A percentile compares a stretch with the other conserved stretches of the same genome.
These are phyloP conservation scores for Naganishia randhawae DNA, from an alignment of 768 basidiomycete species.

Conservation along the genomic window DNA sequence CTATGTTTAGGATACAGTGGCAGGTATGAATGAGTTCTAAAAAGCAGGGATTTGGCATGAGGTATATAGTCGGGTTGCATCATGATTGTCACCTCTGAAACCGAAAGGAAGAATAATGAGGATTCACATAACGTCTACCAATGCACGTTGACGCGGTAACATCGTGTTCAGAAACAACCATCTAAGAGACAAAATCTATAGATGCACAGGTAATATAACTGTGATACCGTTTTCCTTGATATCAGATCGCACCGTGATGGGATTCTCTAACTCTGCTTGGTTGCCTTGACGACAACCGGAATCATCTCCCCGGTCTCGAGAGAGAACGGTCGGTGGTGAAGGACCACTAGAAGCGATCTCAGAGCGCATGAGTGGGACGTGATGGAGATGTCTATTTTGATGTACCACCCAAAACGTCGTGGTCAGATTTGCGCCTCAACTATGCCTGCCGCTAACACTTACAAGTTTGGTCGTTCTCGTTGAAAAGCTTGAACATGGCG, in stretches of 20 bases:
- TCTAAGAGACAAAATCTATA: background rate
- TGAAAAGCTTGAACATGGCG: constrained; percentile 43
- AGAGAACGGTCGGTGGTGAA: constrained; percentile 43
- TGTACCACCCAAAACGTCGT: background rate
- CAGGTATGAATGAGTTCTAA: background rate
- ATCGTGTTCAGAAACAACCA: background rate
- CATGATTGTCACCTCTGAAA: too few relatives aligned
- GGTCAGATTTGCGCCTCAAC: background rate
- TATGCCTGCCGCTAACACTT: constrained; percentile 3
- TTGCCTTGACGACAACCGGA: constrained; percentile 47
- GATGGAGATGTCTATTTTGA: constrained; percentile 41
- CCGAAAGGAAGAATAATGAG: too few relatives aligned
- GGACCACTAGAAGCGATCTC: constrained; percentile 41
- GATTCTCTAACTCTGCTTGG: constrained; percentile 25
- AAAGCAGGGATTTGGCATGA: background rate
- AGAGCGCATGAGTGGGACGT: constrained; percentile 46
- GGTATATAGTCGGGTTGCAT: background rate
- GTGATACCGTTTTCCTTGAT: background rate
- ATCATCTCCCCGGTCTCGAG: constrained; percentile 49
- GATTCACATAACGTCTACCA: background rate
- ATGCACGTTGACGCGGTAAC: background rate
- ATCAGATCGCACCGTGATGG: background rate
- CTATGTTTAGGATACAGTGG: background rate
- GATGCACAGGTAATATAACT: background rate
- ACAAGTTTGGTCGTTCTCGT: constrained; percentile 43